These are phyloP conservation scores for Mycena rosella DNA, from an alignment of 768 basidiomycete genomes.

Conservation along the genomic window DNA sequence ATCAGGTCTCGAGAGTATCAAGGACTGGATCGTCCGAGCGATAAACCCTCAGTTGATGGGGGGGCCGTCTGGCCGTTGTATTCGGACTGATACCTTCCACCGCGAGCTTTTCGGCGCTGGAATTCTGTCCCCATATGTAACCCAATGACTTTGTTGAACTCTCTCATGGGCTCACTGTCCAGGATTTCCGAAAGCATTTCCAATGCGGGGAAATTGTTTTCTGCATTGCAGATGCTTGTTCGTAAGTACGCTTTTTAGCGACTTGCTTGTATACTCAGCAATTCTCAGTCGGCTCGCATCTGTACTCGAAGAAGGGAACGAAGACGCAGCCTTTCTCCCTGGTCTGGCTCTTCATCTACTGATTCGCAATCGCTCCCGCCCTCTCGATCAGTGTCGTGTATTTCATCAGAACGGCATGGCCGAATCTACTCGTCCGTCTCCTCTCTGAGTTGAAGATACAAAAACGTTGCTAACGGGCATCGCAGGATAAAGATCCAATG, in stretches of 20 bases:
- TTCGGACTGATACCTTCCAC: conserved; percentile 35
- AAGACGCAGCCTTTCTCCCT: conserved; percentile 15
- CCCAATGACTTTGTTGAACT: neutral
- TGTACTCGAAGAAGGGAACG: conserved; percentile 35
- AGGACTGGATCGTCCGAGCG: conserved; percentile 15
- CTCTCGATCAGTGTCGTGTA: conserved; percentile 34
- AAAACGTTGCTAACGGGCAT: neutral
- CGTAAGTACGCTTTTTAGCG: conserved; percentile 5
- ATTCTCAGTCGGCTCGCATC: conserved; percentile 29
- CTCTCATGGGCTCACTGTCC: neutral
- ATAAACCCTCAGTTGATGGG: conserved; percentile 33
- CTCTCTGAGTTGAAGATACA: neutral
- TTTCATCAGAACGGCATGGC: conserved; percentile 27
- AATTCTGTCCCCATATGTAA: conserved; percentile 29
- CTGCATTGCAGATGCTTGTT: conserved; percentile 36
- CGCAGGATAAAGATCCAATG: conserved; percentile 33
- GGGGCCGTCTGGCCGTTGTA: conserved; percentile 26
- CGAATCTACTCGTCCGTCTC: conserved; percentile 28
- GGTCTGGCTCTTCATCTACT: conserved; percentile 35
- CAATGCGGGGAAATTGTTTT: conserved; percentile 34
- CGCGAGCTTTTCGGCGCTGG: conserved; percentile 36
- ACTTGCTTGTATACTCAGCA: neutral
- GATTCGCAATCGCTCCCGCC: conserved; percentile 33
- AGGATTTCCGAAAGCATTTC: conserved; percentile 35
- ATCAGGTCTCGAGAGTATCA: neutral